phyloP scores from a whole-genome alignment of 2,329 filamentous ascomycete species.

The Diaporthe ampelina region DNA sequence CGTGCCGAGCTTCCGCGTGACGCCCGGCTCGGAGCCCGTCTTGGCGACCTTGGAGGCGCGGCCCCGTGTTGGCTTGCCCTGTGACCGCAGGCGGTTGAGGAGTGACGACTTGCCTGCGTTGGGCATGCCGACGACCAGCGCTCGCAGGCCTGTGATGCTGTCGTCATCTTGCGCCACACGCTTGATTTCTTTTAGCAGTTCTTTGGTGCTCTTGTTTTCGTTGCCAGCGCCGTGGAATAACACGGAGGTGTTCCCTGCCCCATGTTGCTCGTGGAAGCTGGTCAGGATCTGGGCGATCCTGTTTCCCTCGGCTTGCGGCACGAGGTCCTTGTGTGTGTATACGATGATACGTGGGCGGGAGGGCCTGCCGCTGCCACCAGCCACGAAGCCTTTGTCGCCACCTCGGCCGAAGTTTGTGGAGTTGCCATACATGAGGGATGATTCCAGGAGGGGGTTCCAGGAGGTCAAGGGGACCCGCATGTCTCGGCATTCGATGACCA shows the following conservation, averaged over 20 bases:
- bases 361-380: conserved; percentile 58
- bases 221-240: conserved; percentile 49
- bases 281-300: conserved; percentile 48
- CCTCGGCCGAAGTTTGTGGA: conserved; percentile 38
- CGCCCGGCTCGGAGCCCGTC: conserved; percentile 89
- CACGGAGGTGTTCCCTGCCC: conserved; percentile 45
- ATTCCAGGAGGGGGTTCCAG: conserved; percentile 90
- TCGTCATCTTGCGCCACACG: conserved; percentile 63
- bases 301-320: conserved; percentile 49
- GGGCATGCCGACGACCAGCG: conserved; percentile 95
- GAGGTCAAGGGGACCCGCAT: conserved; percentile 91
- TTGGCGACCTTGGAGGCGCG: conserved; percentile 75
- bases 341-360: conserved; percentile 83
- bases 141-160: conserved; percentile 83
- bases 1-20: conserved; percentile 87
- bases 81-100: conserved; percentile 85
- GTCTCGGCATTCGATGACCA: conserved; percentile 95
- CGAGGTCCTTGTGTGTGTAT: conserved; percentile 91
- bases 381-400: conserved; percentile 55
- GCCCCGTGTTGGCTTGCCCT: conserved; percentile 68
- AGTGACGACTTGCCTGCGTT: conserved; percentile 97
- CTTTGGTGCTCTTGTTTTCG: conserved; percentile 50
- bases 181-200: conserved; percentile 64
- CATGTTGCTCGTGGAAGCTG: conserved; percentile 59
- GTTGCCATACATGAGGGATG: conserved; percentile 72